Evolutionary conservation across 257 asterid species (phyloP).

Genomic region (Knoxia roxburghii): DNA sequence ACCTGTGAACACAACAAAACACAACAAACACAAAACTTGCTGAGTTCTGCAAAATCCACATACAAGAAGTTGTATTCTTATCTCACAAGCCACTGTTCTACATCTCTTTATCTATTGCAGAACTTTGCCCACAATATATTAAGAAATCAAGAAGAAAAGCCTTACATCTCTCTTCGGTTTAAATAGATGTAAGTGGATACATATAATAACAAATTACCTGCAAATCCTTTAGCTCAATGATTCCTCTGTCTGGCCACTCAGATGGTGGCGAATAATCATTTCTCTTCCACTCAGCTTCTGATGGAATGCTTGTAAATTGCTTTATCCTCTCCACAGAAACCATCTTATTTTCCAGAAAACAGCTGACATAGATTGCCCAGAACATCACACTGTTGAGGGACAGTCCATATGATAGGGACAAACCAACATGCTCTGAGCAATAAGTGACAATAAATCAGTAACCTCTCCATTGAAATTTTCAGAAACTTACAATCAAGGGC

Average conservation of each 20-base stretch:
- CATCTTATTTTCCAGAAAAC: constrained; percentile 88
- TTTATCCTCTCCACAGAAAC: constrained; percentile 95
- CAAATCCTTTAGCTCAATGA: constrained; percentile 55
- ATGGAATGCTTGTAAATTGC: constrained; percentile 67
- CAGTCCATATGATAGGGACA: constrained; percentile 82
- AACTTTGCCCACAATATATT: no score
- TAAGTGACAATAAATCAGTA: constrained; percentile 10
- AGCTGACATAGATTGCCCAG: constrained; percentile 62
- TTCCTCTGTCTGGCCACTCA: constrained; percentile 76
- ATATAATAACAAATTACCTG: constrained; percentile 45
- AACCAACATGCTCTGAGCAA: constrained; percentile 76
- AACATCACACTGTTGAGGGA: constrained; percentile 67
- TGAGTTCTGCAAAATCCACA: background rate
- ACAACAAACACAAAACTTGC: no score
- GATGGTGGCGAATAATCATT: constrained; percentile 54
- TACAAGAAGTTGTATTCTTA: background rate
- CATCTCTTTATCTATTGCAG: background rate
- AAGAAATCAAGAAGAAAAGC: no score
- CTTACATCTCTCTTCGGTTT: no score
- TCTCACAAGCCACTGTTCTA: background rate
- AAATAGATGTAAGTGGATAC: no score
- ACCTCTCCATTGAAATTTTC: background rate
- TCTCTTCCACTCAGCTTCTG: constrained; percentile 88
- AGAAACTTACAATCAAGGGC: background rate
- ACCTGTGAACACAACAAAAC: constrained; percentile 46